phyloP scores from a whole-genome alignment of 257 asterid genomes.

The Penstemon barbatus region DNA sequence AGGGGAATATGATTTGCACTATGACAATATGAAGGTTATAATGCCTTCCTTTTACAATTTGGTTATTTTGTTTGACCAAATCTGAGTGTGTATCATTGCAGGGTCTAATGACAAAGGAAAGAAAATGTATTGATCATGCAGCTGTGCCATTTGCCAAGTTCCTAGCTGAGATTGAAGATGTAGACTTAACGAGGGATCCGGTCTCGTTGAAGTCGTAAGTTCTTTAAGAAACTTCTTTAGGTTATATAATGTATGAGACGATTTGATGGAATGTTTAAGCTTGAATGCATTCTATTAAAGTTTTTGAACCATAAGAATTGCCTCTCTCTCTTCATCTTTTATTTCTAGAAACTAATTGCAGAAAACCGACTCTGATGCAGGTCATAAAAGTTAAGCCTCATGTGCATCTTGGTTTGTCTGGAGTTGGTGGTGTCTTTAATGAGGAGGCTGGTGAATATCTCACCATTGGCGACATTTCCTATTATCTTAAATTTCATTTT shows the following conservation, averaged over 20 bases:
- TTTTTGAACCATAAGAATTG: neutral
- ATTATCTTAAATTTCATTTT: conserved; percentile 14
- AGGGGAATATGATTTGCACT: neutral
- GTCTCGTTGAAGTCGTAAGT: conserved; percentile 82
- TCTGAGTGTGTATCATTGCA: conserved; percentile 41
- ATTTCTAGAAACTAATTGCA: conserved; percentile 27
- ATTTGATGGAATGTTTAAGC: conserved; percentile 26
- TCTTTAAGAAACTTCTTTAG: conserved; percentile 24
- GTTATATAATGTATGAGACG: conserved; percentile 24
- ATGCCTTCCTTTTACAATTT: conserved; percentile 8
- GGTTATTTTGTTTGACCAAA: conserved; percentile 18
- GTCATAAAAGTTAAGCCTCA: conserved; percentile 93
- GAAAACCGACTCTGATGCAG: conserved; percentile 48
- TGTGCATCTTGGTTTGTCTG: conserved; percentile 98
- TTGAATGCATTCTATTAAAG: conserved; percentile 16
- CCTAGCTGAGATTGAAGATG: conserved; percentile 54
- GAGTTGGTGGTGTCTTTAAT: conserved; percentile 87
- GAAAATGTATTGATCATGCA: conserved; percentile 85
- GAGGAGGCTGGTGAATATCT: conserved; percentile 66
- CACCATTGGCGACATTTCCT: conserved; percentile 1
- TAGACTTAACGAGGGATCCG: conserved; percentile 90
- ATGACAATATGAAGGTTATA: neutral
- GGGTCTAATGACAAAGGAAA: conserved; percentile 93
- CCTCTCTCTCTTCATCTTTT: conserved; percentile 12
- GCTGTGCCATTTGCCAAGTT: conserved; percentile 91